A percentile compares a stretch with the other conserved stretches of the same genome.
Conservation (phyloP, 306 rosid species). For the Sophora flavescens region DNA sequence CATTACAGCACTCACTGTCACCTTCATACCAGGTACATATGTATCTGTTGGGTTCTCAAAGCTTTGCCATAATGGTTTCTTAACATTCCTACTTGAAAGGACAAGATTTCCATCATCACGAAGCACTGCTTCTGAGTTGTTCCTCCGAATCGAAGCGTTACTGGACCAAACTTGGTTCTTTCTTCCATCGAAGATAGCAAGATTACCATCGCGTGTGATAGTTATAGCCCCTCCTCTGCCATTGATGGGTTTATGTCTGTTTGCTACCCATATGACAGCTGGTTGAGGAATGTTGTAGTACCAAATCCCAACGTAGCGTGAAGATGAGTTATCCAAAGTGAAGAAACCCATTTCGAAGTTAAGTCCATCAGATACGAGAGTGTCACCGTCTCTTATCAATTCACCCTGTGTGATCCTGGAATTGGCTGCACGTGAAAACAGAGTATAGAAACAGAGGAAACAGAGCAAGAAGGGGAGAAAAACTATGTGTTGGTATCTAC, state of each 20-base stretch:
- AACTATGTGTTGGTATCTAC: constrained; percentile 25
- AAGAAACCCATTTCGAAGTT: constrained; percentile 78
- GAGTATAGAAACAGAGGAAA: constrained; percentile 35
- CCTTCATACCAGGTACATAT: constrained; percentile 74
- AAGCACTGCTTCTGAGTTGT: constrained; percentile 49
- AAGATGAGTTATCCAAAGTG: constrained; percentile 44
- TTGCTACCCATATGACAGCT: constrained; percentile 69
- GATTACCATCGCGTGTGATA: constrained; percentile 57
- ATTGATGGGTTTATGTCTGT: constrained; percentile 63
- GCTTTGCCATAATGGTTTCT: constrained; percentile 61
- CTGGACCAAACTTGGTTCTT: constrained; percentile 57
- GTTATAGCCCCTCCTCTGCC: constrained; percentile 56
- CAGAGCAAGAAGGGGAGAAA: constrained; percentile 12
- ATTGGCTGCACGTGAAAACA: constrained; percentile 51
- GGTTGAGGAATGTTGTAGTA: constrained; percentile 50
- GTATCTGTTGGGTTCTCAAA: constrained; percentile 70
- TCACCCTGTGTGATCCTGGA: constrained; percentile 44
- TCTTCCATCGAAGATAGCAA: constrained; percentile 57
- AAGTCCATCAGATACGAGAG: constrained; percentile 47
- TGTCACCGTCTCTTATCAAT: constrained; percentile 48
- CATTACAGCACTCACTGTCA: constrained; percentile 35
- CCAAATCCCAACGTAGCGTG: constrained; percentile 79
- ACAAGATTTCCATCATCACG: constrained; percentile 58
- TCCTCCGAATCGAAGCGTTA: constrained; percentile 29
- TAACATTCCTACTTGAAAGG: constrained; percentile 20